Conservation (phyloP, 768 basidiomycete genomes). For the Exsudoporus frostii region DNA sequence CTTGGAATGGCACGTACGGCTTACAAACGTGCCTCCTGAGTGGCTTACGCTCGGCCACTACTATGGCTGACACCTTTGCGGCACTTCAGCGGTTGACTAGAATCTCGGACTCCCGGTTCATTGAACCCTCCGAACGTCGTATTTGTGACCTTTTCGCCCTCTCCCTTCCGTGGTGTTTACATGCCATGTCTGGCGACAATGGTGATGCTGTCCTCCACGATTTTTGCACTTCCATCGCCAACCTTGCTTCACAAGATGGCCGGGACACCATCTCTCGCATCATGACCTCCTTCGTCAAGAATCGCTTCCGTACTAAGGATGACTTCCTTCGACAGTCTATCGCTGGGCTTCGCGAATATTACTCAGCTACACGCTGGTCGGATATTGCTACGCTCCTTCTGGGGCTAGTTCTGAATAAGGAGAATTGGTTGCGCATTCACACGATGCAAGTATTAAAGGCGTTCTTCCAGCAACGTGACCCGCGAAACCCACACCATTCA, state of each 20-base stretch:
- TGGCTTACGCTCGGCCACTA: conserved; percentile 77
- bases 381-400: conserved; percentile 84
- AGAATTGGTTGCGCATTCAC: conserved; percentile 78
- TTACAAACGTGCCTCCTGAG: conserved; percentile 71
- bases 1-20: conserved; percentile 64
- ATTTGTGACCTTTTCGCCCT: conserved; percentile 81
- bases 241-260: conserved; percentile 68
- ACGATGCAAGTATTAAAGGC: conserved; percentile 87
- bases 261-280: conserved; percentile 81
- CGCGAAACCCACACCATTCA: conserved; percentile 65
- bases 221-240: conserved; percentile 72
- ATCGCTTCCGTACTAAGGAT: conserved; percentile 86
- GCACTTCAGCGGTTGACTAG: conserved; percentile 62
- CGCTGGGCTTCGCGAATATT: conserved; percentile 81
- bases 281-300: conserved; percentile 85
- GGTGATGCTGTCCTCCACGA: conserved; percentile 57
- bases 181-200: conserved; percentile 65
- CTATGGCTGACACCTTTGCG: conserved; percentile 62
- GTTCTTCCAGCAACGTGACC: conserved; percentile 82
- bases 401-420: conserved; percentile 78
- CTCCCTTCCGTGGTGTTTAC: conserved; percentile 85
- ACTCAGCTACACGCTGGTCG: conserved; percentile 69
- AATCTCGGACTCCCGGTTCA: conserved; percentile 57
- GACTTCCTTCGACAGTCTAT: conserved; percentile 92
- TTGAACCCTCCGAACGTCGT: conserved; percentile 69